Base-by-base conservation (phyloP, 106 monocot species). In the Apostasia ramifera region DNA sequence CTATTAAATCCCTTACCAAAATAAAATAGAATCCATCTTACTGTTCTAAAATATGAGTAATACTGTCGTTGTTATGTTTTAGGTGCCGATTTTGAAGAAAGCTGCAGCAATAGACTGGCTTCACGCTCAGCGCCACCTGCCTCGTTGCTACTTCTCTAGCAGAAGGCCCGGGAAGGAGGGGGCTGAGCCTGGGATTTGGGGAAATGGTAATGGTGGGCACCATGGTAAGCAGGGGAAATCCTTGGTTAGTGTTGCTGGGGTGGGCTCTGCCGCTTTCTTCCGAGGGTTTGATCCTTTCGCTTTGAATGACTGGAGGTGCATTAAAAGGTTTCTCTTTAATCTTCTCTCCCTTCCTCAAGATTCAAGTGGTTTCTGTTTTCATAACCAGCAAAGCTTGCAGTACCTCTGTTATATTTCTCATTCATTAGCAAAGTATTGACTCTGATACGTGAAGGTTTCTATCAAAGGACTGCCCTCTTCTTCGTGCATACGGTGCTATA, bases 401-500 rank as follows among this genome's bases (percentile, higher is more conserved):
- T 26, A 26, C 26, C 26, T 26, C 26, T 26, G 26, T 26, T 26
- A 26, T 26, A 26, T 26, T 26, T 52, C 52, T 6, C 4, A 4
- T 52, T 52, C 10, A 4, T 52, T 52, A 4, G 10, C 52, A 52
- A 52, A 52, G 2, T 10, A 60, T 8, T 60, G 42, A 60, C 60
- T 42, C 41, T 60, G 60, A n/a, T 41, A 14, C 43, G n/a, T 75
- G 61, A 78, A 95, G 95, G 72, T 91, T 95, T 63, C 86, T 95
- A 39, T 81, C 86, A 12, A 84, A 80, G 48, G 80, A 86, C 40
- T 84, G 82, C 49, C 89, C 95, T 44, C 68, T 80, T 5, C 84
- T 95, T 71, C 95, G 91, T 57, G 95, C 95, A 55, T 95, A 95
- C 72, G 95, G 95, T 60, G 86, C 84, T 37, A 88, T 95, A 6